Evolutionary conservation across 441 rosid genomes (phyloP), one percentile per base, ranked within the genome.

Genomic region (Kokia cookei): DNA sequence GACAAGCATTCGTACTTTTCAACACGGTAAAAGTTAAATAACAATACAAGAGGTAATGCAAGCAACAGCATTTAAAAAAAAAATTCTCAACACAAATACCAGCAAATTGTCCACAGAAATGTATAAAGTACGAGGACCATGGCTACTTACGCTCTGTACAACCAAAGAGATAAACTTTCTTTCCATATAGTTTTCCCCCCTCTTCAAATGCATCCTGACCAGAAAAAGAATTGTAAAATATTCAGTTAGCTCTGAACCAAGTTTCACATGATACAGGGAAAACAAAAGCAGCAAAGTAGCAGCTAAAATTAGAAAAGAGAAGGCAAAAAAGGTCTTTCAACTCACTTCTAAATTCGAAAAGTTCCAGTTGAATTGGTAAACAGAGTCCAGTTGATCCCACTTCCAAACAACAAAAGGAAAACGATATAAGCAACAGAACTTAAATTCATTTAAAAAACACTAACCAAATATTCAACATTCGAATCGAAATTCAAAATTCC

Each of bases 311-410:
- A 53, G 29, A 62, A 54, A 76, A 47, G 64, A 15, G 68, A 72
- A 63, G 14, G 65, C 1, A 9, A 27, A 26, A 48, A 74, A 45
- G 19, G 1, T 42, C 62, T 65, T 9, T 71, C 48, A 73, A 84
- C 97, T 88, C 80, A 94, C 99, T 81, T 96, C 98, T 53, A 96
- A 91, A 80, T 92, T 89, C 12, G 90, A 79, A 83, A 94, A 96
- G 79, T 90, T 78, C 98, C 98, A 94, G 68, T 86, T 94, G 84
- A 75, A 87, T 73, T 88, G 79, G 80, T 94, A 91, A 45, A 96
- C 82, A 0, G 80, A 22, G 75, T 96, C 98, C 85, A 96, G 71
- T 71, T 86, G 93, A 78, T 96, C 94, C 99, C 99, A 96, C 99
- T 96, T 92, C 75, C 65, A 76, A 53, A 45, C 5, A 47, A 29